Evolutionary conservation across 805 yeast species (phyloP).

Genomic region (Pichia californica): DNA sequence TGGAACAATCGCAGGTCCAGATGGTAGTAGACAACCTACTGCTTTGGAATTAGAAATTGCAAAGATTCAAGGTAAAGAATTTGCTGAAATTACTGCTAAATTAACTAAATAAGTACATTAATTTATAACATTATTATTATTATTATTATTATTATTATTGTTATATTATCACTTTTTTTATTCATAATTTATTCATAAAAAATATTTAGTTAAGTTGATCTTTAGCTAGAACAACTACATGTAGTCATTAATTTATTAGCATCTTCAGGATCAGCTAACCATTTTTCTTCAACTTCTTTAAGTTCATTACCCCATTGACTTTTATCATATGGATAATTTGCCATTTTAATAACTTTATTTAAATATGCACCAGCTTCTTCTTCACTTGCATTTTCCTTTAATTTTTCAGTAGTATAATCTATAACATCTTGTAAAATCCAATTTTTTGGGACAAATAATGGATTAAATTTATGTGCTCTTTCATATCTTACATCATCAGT

Average conservation of each 20-base stretch:
- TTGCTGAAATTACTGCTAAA: constrained; percentile 26
- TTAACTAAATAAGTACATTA: background rate
- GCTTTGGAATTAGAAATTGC: constrained; percentile 60
- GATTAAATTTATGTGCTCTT: constrained; percentile 51
- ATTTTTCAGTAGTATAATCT: constrained; percentile 32
- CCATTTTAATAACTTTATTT: constrained; percentile 62
- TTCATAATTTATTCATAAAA: background rate
- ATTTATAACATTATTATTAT: background rate
- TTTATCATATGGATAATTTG: constrained; percentile 65
- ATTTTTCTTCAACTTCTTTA: constrained; percentile 49
- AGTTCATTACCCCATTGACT: constrained; percentile 60
- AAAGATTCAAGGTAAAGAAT: constrained; percentile 59
- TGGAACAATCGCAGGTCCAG: constrained; percentile 69
- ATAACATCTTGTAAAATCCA: constrained; percentile 87
- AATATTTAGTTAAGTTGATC: too few species aligned
- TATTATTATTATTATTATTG: too few species aligned
- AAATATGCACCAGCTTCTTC: constrained; percentile 46
- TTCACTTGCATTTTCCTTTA: constrained; percentile 33
- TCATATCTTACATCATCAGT: constrained; percentile 34
- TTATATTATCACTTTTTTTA: background rate
- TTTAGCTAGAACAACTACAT: constrained; percentile 60
- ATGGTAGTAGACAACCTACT: constrained; percentile 67
- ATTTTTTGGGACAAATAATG: constrained; percentile 73
- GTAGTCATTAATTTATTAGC: constrained; percentile 55
- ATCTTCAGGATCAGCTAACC: constrained; percentile 50